Evolutionary conservation across 2,329 filamentous ascomycete species (phyloP).

Genomic region (Claviceps maximensis): DNA sequence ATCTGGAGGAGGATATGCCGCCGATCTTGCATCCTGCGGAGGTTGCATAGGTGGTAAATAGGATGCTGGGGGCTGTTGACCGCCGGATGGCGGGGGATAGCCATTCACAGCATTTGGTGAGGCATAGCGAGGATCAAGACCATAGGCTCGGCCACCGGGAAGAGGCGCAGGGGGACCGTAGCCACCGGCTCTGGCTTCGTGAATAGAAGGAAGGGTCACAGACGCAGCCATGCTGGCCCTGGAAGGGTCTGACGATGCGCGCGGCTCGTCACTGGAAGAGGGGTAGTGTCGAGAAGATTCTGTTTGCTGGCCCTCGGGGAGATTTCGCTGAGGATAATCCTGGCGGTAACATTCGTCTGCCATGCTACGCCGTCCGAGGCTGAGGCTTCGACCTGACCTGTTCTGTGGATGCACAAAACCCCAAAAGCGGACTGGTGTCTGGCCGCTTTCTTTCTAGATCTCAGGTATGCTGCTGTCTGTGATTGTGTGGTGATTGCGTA

Average conservation of each 20-base stretch:
- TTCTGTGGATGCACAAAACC: conserved; percentile 12
- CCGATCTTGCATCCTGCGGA: conserved; percentile 20
- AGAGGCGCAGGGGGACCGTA: conserved; percentile 21
- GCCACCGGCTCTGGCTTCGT: conserved; percentile 27
- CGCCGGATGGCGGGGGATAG: conserved; percentile 27
- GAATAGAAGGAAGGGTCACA: conserved; percentile 36
- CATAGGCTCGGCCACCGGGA: conserved; percentile 19
- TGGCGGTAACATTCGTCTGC: conserved; percentile 26
- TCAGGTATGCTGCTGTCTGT: background rate
- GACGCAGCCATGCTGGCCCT: conserved; percentile 28
- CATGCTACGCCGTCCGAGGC: conserved; percentile 20
- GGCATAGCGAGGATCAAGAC: conserved; percentile 25
- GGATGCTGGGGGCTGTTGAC: conserved; percentile 16
- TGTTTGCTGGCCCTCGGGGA: conserved; percentile 21
- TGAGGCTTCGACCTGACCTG: conserved; percentile 13
- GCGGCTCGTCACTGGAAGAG: conserved; percentile 9
- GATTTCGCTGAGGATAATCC: conserved; percentile 22
- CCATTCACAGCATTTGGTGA: conserved; percentile 33
- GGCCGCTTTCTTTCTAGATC: background rate
- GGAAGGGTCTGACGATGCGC: conserved; percentile 8
- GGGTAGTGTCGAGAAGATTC: conserved; percentile 4
- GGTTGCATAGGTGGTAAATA: conserved; percentile 27
- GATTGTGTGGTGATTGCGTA: conserved; percentile 5
- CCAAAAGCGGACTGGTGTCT: conserved; percentile 5
- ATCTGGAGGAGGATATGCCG: conserved; percentile 26